Percentiles rank a stretch among this genome's conserved stretches.
phyloP scores from a whole-genome alignment of 2,329 filamentous ascomycete species.

The Lachnellula hyalina region DNA sequence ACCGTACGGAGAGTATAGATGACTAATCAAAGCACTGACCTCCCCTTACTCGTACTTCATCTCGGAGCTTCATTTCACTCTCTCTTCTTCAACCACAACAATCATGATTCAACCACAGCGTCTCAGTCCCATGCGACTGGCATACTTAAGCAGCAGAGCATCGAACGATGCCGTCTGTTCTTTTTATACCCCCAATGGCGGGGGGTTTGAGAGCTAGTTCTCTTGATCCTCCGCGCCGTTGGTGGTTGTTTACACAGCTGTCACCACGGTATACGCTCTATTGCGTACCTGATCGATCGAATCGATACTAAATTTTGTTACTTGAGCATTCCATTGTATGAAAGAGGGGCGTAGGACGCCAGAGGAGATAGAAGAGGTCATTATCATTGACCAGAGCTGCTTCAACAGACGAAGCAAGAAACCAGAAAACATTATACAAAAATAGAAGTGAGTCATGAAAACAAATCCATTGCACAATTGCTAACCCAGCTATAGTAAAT shows the following conservation, averaged over 20 bases:
- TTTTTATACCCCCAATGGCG: slow-evolving; percentile 30
- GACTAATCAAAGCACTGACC: background rate
- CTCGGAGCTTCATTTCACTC: background rate
- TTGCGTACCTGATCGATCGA: slow-evolving; percentile 16
- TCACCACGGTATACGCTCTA: slow-evolving; percentile 21
- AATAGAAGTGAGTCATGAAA: slow-evolving; percentile 5
- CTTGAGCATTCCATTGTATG: background rate
- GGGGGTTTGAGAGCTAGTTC: slow-evolving; percentile 29
- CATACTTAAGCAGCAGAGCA: slow-evolving; percentile 17
- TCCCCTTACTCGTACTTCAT: background rate
- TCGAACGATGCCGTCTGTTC: slow-evolving; percentile 26
- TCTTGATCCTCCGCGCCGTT: slow-evolving; percentile 16
- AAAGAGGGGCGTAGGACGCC: slow-evolving; percentile 3
- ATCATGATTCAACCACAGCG: slow-evolving; percentile 25
- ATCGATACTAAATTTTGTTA: slow-evolving; percentile 13
- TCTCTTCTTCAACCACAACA: slow-evolving; percentile 19
- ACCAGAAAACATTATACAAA: background rate
- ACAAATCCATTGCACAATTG: background rate
- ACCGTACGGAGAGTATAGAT: background rate
- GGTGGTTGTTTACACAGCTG: slow-evolving; percentile 24
- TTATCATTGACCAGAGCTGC: slow-evolving; percentile 10
- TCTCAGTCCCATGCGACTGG: slow-evolving; percentile 26
- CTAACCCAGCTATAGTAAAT: slow-evolving; percentile 6
- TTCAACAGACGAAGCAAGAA: slow-evolving; percentile 12
- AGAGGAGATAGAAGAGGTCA: slow-evolving; percentile 11